phyloP scores from a whole-genome alignment of 768 basidiomycete genomes.

The Phaeotremella skinneri region DNA sequence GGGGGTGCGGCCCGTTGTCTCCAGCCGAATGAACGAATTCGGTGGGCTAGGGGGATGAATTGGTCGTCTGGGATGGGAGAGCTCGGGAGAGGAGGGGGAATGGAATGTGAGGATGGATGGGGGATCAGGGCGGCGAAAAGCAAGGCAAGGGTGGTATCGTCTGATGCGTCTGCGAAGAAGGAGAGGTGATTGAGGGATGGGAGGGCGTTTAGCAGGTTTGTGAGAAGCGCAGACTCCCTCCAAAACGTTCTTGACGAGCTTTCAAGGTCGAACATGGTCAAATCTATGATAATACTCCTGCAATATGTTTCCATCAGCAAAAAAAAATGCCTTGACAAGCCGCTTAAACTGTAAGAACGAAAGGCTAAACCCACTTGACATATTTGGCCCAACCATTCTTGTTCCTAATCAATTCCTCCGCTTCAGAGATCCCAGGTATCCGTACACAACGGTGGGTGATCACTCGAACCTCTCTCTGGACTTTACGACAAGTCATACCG shows the following conservation, averaged over 20 bases:
- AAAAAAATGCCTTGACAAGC: too few species aligned
- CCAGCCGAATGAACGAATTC: slow-evolving; percentile 46
- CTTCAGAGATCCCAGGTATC: slow-evolving; percentile 29
- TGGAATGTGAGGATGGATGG: slow-evolving; percentile 33
- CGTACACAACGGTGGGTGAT: slow-evolving; percentile 46
- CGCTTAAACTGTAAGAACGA: not conserved
- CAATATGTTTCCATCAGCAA: not conserved
- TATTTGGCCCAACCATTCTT: slow-evolving; percentile 42
- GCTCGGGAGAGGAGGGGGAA: slow-evolving; percentile 23
- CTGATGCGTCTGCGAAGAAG: slow-evolving; percentile 48
- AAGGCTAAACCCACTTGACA: slow-evolving; percentile 33
- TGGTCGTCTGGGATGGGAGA: slow-evolving; percentile 13
- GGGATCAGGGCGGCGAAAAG: slow-evolving; percentile 36
- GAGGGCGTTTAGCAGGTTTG: slow-evolving; percentile 33
- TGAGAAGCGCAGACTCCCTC: slow-evolving; percentile 42
- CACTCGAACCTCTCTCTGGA: slow-evolving; percentile 37
- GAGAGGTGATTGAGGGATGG: slow-evolving; percentile 45
- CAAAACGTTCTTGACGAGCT: slow-evolving; percentile 29
- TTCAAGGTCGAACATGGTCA: slow-evolving; percentile 48
- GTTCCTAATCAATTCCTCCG: slow-evolving; percentile 34
- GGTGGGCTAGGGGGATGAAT: slow-evolving; percentile 24
- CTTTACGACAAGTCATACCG: slow-evolving; percentile 31
- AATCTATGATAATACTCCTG: slow-evolving; percentile 46
- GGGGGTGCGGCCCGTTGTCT: slow-evolving; percentile 46
- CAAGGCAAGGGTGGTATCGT: slow-evolving; percentile 44